These are phyloP conservation scores for Citrus trifoliata DNA, from an alignment of 345 rosid genomes.

Conservation along the genomic window DNA sequence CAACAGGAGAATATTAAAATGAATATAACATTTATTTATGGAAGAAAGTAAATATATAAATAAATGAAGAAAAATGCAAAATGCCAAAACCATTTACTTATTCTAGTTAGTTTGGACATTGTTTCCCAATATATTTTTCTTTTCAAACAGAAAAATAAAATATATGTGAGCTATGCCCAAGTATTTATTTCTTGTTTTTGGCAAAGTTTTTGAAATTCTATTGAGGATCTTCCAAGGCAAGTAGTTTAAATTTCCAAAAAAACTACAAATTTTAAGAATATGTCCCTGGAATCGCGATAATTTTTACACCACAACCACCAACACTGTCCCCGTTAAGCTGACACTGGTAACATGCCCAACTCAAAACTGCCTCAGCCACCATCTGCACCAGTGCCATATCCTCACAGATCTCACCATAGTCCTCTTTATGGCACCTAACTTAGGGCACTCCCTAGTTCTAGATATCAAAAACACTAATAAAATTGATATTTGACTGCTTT, in stretches of 20 bases:
- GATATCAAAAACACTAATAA: too few relatives aligned
- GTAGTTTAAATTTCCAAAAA: not conserved
- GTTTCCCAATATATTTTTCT: not conserved
- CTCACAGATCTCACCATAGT: not conserved
- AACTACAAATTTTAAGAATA: not conserved
- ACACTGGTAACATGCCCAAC: not conserved
- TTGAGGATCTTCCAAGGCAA: not conserved
- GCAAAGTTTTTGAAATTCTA: not conserved
- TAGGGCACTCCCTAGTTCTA: not conserved
- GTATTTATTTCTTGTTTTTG: not conserved
- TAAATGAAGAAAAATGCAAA: not conserved
- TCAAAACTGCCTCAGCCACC: not conserved
- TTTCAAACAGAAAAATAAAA: not conserved
- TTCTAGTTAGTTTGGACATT: not conserved
- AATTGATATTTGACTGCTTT: not conserved
- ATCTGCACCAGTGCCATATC: not conserved
- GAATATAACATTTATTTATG: not conserved
- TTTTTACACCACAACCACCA: not conserved
- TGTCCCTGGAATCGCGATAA: not conserved
- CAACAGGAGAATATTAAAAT: not conserved
- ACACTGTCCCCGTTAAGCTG: not conserved
- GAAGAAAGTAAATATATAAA: not conserved
- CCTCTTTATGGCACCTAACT: not conserved
- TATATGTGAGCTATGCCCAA: not conserved
- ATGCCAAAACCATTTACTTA: not conserved